phyloP scores from a whole-genome alignment of 1,284 basidiomycete genomes.

The Ceratobasidium sp. region DNA sequence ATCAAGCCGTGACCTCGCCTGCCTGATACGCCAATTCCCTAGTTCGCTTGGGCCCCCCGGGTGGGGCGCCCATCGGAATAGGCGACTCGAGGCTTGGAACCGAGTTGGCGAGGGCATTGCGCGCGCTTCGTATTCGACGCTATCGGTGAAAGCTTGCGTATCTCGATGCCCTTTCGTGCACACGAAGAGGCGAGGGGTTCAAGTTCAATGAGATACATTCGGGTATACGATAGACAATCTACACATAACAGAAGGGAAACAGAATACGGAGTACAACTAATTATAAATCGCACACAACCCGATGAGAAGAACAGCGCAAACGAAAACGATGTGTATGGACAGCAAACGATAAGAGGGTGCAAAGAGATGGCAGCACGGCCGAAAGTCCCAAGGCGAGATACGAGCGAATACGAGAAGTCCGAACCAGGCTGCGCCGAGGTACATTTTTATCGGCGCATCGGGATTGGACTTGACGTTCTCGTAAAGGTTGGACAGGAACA shows the following conservation, averaged over 20 bases:
- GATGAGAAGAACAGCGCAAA: background rate
- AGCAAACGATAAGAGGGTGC: background rate
- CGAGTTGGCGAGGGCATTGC: no score
- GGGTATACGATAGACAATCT: conserved; percentile 34
- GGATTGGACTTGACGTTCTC: background rate
- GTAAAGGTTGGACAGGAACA: background rate
- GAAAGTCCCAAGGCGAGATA: no score
- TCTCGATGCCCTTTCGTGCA: background rate
- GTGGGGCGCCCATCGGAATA: background rate
- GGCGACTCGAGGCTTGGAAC: no score
- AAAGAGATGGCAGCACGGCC: background rate
- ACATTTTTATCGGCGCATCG: background rate
- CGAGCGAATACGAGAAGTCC: no score
- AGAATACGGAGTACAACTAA: background rate
- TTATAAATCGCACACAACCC: no score
- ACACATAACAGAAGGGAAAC: conserved; percentile 1
- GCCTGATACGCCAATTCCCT: no score
- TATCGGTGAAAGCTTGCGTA: background rate
- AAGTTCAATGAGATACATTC: conserved; percentile 27
- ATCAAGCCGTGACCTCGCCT: background rate
- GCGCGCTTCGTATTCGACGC: no score
- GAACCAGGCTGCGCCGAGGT: background rate
- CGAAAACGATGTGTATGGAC: background rate
- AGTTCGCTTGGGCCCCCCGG: conserved; percentile 2
- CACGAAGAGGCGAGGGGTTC: background rate